A percentile compares a stretch with the other conserved stretches of the same genome.
phyloP scores from a whole-genome alignment of 345 rosid genomes.

The Tarenaya hassleriana region DNA sequence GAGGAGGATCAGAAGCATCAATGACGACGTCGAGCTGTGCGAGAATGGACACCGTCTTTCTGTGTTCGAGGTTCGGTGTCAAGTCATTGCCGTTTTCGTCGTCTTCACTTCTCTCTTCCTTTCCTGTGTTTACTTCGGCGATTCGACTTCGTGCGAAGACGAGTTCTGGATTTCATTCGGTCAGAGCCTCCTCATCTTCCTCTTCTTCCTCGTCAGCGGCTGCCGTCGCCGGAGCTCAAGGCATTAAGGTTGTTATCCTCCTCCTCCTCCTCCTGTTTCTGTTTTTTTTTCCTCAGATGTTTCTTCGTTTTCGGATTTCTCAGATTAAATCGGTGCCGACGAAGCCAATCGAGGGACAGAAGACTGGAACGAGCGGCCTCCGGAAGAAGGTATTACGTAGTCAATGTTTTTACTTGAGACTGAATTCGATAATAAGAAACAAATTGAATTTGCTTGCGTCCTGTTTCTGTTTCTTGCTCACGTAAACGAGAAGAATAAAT shows the following conservation, averaged over 20 bases:
- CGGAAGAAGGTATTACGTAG: constrained; percentile 54
- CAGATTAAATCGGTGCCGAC: constrained; percentile 64
- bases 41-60: constrained; percentile 32
- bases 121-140: constrained; percentile 18
- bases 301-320: not conserved
- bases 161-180: constrained; percentile 16
- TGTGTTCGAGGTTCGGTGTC: constrained; percentile 18
- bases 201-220: constrained; percentile 51
- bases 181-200: constrained; percentile 42
- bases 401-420: not conserved
- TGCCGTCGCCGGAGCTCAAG: constrained; percentile 56
- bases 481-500: too few relatives aligned
- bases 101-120: constrained; percentile 29
- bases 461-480: too few relatives aligned
- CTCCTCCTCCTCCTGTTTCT: not conserved
- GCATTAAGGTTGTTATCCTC: constrained; percentile 47
- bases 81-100: constrained; percentile 18
- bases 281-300: not conserved
- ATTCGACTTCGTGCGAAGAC: constrained; percentile 26
- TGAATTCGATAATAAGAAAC: not conserved
- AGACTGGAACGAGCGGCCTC: constrained; percentile 81
- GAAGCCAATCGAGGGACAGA: constrained; percentile 75
- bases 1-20: not conserved
- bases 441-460: too few relatives aligned
- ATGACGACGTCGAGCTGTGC: constrained; percentile 37